Conservation (phyloP, 805 yeast species). For the Candida sphagnicola region DNA sequence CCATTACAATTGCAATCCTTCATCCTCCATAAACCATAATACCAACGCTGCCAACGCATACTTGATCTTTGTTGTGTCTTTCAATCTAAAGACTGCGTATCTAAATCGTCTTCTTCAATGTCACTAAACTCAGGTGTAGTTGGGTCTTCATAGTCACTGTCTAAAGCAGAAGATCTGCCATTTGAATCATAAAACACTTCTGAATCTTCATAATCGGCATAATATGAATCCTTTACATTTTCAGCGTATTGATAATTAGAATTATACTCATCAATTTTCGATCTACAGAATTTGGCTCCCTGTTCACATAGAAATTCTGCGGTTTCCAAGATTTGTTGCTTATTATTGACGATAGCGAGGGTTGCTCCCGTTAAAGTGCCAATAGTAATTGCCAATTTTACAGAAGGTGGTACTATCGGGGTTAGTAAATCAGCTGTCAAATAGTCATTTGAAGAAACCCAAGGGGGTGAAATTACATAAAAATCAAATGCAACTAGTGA, state of each 20-base stretch:
- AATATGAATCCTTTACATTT: conserved; percentile 13
- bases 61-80: neutral
- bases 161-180: conserved; percentile 6
- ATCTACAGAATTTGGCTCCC: conserved; percentile 28
- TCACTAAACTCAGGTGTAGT: conserved; percentile 16
- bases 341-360: conserved; percentile 25
- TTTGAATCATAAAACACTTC: conserved; percentile 4
- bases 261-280: conserved; percentile 14
- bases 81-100: conserved; percentile 4
- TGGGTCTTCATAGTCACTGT: conserved; percentile 12
- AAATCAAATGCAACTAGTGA: too few relatives aligned
- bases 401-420: conserved; percentile 27
- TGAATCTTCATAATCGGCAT: conserved; percentile 2
- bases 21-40: too few relatives aligned
- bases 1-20: too few relatives aligned
- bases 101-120: conserved; percentile 9
- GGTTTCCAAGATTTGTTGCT: conserved; percentile 24
- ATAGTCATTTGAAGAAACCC: too few relatives aligned
- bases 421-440: too few relatives aligned
- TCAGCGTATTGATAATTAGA: conserved; percentile 19
- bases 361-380: conserved; percentile 35
- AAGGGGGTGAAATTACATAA: too few relatives aligned
- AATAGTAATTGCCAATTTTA: conserved; percentile 27
- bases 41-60: neutral
- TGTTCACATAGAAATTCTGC: conserved; percentile 24